Evolutionary conservation across 1,284 basidiomycete species (phyloP), one percentile per base, ranked within the genome.

Genomic region (Tausonia pullulans): DNA sequence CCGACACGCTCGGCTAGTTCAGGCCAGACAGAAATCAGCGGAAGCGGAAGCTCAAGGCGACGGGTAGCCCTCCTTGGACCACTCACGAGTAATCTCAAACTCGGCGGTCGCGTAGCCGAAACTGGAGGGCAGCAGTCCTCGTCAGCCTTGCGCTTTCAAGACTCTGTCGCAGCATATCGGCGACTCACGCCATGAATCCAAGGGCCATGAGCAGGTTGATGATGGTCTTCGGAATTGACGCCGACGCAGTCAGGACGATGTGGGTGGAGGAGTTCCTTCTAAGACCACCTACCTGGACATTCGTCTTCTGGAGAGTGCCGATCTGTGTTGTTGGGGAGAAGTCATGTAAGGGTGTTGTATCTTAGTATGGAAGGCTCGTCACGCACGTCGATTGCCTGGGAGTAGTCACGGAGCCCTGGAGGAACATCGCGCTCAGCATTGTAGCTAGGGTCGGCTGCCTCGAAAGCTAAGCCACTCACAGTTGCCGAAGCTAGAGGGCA

Each of bases 151-250:
- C 27, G 27, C 27, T 27, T 27, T 27, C 27, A 27, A 27, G 27
- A 27, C 27, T 27, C 27, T 27, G 27, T 27, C 27, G 27, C 27
- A 27, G 27, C 27, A 27, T 27, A 27, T 27, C 27, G 27, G 27
- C 27, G 27, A 55, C 62, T 43, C 58, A 59, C 3, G 62, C 55
- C 62, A 64, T 65, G 39, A 90, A 90, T n/a, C 89, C 88, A 58
- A 92, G 84, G n/a, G 83, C 87, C 86, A 92, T 91, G 76, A 84
- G 83, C 40, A 95, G 77, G 73, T 93, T 94, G 74, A 96, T 78
- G 72, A 96, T 90, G 0, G 87, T 89, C 82, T 90, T n/a, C 0
- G 2, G 27, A 27, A 27, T 27, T 27, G 27, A 27, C 27, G 27
- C 27, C 27, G 27, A 27, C 27, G 27, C 27, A 27, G 27, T 27